Evolutionary conservation across 164 flowering plant genomes (phyloP), one percentile per base, ranked within the genome.

Genomic region (Malania oleifera): DNA sequence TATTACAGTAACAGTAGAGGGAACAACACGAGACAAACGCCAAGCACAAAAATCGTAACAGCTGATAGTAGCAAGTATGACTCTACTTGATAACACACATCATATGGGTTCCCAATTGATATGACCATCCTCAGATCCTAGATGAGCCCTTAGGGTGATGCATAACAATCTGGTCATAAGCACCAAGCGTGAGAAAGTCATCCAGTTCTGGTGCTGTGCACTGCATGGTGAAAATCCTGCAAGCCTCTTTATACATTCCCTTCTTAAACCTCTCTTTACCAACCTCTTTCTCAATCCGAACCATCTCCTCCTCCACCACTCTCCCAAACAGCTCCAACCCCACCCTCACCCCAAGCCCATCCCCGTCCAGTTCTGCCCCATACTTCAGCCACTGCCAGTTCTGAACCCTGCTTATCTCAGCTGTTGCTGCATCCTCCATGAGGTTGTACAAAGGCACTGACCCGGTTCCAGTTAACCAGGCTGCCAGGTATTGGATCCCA

Each of bases 381-480:
- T 91, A 80, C 50, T 78, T 84, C 66, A 89, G 57, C 98, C 96
- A 91, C 61, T 91, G 96, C 96, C 96, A 91, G 74, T 83, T 85
- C 73, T 91, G 98, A 5, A 82, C 96, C 31, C 95, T 63, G 78
- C 96, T 86, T 15, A 91, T 89, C 76, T 91, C 96, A 0, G 98
- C 96, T 1, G 96, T 91, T 0, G 98, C 95, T 1, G 96, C 96
- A 57, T 91, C 98, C 73, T 91, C 98, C 98, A 91, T 91, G 35
- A 91, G 86, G 74, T 91, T 85, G 80, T 91, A 89, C 9, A 91
- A 85, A 2, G 98, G 98, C 43, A 91, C 96, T 2, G 96, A 85
- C 5, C 98, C 95, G 0, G 91, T 59, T 19, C 98, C 96, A 0
- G 85, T 81, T 35, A 91, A 85, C 96, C 98, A 91, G 5, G 95